These are phyloP conservation scores for Quercus ilex DNA, from an alignment of 306 rosid species.

Conservation along the genomic window DNA sequence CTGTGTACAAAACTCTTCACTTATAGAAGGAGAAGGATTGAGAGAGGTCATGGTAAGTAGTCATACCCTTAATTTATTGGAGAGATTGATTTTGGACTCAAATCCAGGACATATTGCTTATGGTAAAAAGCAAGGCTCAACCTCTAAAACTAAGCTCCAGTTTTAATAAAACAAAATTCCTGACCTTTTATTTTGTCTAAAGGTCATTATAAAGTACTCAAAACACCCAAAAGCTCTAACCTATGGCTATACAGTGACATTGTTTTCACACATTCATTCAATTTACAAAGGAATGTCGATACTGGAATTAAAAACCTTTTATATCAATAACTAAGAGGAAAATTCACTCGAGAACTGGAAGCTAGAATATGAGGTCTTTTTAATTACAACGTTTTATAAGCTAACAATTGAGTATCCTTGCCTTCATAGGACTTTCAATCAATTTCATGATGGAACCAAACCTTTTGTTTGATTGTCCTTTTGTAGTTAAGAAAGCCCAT, in stretches of 20 bases:
- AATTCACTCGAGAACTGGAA: background rate
- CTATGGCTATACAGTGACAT: background rate
- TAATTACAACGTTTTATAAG: constrained; percentile 1
- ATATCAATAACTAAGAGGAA: background rate
- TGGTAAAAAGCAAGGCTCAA: no score
- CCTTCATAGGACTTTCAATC: constrained; percentile 8
- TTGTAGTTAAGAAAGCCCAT: constrained; percentile 5
- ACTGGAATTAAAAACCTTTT: constrained; percentile 1
- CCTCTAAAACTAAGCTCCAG: no score
- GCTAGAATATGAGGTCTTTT: background rate
- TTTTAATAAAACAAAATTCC: background rate
- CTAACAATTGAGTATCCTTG: background rate
- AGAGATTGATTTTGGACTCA: no score
- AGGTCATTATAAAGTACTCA: background rate
- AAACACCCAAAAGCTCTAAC: background rate
- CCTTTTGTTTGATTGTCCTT: background rate
- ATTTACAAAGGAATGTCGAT: background rate
- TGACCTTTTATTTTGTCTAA: background rate
- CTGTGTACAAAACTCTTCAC: no score
- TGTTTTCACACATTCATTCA: background rate
- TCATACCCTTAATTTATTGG: no score
- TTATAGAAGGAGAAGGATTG: no score
- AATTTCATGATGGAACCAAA: background rate
- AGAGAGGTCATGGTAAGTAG: no score
- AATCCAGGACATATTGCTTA: no score